These are phyloP conservation scores for Rhizomucor miehei DNA, from an alignment of 371 early-diverging fungal genomes.

Conservation along the genomic window DNA sequence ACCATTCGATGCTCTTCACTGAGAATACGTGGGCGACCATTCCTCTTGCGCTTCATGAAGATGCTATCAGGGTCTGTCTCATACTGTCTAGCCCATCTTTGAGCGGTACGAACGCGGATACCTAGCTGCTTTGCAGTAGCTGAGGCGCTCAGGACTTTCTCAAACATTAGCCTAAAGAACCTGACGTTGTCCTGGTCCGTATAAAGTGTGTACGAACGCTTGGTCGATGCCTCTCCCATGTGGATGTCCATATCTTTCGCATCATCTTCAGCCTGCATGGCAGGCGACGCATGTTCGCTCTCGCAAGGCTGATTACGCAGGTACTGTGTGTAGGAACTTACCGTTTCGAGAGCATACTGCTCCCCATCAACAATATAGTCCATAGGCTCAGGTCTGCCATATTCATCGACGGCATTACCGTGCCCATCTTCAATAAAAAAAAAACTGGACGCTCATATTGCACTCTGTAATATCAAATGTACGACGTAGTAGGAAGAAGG, in stretches of 20 bases:
- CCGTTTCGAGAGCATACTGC: not conserved
- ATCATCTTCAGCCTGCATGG: not conserved
- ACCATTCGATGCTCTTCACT: too few relatives aligned
- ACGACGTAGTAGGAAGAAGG: not conserved
- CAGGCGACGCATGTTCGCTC: not conserved
- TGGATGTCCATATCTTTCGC: not conserved
- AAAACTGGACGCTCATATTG: conserved; percentile 4
- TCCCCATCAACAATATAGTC: not conserved
- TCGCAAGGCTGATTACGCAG: not conserved
- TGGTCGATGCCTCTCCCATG: not conserved
- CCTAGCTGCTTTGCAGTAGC: not conserved
- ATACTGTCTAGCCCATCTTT: too few relatives aligned
- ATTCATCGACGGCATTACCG: not conserved
- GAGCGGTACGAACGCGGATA: not conserved
- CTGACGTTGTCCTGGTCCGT: conserved; percentile 1
- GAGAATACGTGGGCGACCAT: too few relatives aligned
- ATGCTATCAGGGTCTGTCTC: too few relatives aligned
- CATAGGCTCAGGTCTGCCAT: not conserved
- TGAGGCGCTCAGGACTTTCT: not conserved
- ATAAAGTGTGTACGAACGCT: not conserved
- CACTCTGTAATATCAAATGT: not conserved
- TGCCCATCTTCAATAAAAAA: conserved; percentile 3
- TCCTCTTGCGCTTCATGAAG: too few relatives aligned
- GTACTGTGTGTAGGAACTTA: not conserved
- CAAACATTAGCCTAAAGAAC: not conserved